A percentile compares a stretch with the other conserved stretches of the same genome.
These are phyloP conservation scores for Lachnellula willkommii DNA, from an alignment of 2,329 filamentous ascomycete species.

Conservation along the genomic window DNA sequence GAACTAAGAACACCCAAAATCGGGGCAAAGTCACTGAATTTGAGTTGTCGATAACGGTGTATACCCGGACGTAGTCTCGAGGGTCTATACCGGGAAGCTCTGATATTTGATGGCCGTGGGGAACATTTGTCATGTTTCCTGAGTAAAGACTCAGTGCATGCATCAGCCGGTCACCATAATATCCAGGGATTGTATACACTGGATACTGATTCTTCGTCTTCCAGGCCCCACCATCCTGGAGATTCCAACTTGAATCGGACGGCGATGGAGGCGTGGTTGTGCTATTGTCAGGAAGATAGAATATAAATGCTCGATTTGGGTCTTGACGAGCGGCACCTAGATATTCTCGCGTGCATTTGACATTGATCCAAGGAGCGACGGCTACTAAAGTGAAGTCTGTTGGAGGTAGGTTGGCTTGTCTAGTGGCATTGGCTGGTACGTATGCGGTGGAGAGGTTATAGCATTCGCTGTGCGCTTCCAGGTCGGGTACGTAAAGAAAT, in stretches of 20 bases:
- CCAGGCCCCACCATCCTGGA: slow-evolving; percentile 68
- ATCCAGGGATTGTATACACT: slow-evolving; percentile 73
- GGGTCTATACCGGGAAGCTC: slow-evolving; percentile 49
- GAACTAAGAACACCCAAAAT: slow-evolving; percentile 74
- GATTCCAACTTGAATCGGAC: slow-evolving; percentile 62
- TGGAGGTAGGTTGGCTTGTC: slow-evolving; percentile 60
- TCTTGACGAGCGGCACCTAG: slow-evolving; percentile 56
- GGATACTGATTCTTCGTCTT: slow-evolving; percentile 66
- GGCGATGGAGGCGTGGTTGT: slow-evolving; percentile 59
- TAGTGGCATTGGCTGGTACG: slow-evolving; percentile 71
- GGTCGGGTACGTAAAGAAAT: slow-evolving; percentile 77
- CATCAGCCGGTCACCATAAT: slow-evolving; percentile 64
- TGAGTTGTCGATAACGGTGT: slow-evolving; percentile 47
- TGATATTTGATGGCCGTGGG: slow-evolving; percentile 52
- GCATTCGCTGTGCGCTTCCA: slow-evolving; percentile 56
- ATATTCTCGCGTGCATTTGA: slow-evolving; percentile 68
- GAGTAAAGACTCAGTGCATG: slow-evolving; percentile 69
- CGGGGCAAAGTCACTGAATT: slow-evolving; percentile 53
- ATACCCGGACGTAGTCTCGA: slow-evolving; percentile 56
- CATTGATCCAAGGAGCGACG: slow-evolving; percentile 78
- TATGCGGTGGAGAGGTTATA: slow-evolving; percentile 55
- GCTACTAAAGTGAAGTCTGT: slow-evolving; percentile 71
- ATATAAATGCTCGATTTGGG: slow-evolving; percentile 57
- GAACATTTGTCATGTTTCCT: slow-evolving; percentile 61
- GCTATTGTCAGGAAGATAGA: slow-evolving; percentile 54